phyloP scores from a whole-genome alignment of 805 yeast species.

The Hanseniaspora clermontiae region DNA sequence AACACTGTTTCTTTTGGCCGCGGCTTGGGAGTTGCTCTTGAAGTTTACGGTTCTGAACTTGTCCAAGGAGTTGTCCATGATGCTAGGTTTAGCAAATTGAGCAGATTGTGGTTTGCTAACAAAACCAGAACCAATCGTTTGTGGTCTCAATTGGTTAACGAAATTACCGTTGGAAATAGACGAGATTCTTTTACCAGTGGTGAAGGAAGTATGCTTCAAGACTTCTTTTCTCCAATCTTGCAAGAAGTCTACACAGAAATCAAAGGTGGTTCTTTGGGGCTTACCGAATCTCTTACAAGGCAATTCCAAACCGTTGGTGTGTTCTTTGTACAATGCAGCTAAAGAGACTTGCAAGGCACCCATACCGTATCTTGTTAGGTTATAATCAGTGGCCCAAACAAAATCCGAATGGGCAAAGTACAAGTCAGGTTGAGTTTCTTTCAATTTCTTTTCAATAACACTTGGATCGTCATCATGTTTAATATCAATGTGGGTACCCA shows the following conservation, averaged over 20 bases:
- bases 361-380: conserved; percentile 78
- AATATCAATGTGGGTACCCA: conserved; percentile 68
- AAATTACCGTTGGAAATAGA: conserved; percentile 1
- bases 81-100: background rate
- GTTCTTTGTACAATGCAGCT: conserved; percentile 72
- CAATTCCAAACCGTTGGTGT: conserved; percentile 61
- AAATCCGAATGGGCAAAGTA: conserved; percentile 87
- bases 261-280: conserved; percentile 78
- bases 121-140: conserved; percentile 3
- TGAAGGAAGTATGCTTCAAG: conserved; percentile 33
- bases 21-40: conserved; percentile 15
- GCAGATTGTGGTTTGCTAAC: background rate
- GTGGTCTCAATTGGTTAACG: background rate
- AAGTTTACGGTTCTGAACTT: background rate
- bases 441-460: conserved; percentile 6
- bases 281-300: conserved; percentile 77
- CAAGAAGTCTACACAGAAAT: conserved; percentile 67
- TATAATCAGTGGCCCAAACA: conserved; percentile 85
- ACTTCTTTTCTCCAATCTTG: conserved; percentile 68
- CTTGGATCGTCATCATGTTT: conserved; percentile 21
- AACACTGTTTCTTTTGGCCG: background rate
- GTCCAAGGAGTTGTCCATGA: conserved; percentile 2
- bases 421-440: conserved; percentile 64
- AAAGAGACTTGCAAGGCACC: conserved; percentile 85
- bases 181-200: conserved; percentile 14